Base-by-base conservation (phyloP, 1,284 basidiomycete genomes). In the Ganoderma lingzhi region DNA sequence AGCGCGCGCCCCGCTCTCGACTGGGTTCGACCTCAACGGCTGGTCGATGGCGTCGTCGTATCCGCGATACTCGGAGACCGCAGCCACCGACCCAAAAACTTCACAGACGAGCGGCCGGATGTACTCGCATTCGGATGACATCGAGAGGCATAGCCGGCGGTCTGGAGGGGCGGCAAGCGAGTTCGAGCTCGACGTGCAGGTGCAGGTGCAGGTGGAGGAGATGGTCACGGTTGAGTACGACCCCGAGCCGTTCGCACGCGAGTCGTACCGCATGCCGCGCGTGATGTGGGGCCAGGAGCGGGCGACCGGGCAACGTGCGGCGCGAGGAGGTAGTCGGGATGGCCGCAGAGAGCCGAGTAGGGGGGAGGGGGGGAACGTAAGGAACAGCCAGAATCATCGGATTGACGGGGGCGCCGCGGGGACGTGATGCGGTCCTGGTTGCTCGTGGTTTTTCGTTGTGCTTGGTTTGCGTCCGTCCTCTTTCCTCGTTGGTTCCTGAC, bases 201-300 rank as follows among this genome's bases (percentile, higher is more conserved):
- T 77, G 67, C 69, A 71, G 48, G 76, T 76, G 59, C 68, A 72
- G 70, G 62, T 75, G 67, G 71, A 74, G 65, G 70, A 72, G 48
- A 73, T 61, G 42, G 71, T 75, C 39, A 71, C 68, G 62, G 73
- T 75, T 28, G 74, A 73, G 71, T 71, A 71, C 41, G 71, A 67
- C 64, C 61, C 70, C n/a, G 67, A 62, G 37, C 63, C 64, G 66
- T 68, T 30, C 41, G 63, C 48, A 55, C 65, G 64, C 58, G 73
- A 73, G 67, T 67, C 71, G 67, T 73, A 73, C 51, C 71, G 71
- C 23, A 63, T 58, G 44, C 73, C 71, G 64, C 62, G 71, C 58
- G 63, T 73, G 28, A 28, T 69, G 62, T 75, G 73, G 74, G 12
- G 30, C 19, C 37, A 15, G 8, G n/a, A 14, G 9, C 37, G 39